Evolutionary conservation across 495 filamentous ascomycete species (phyloP).

Genomic region (Xylaria sp.): DNA sequence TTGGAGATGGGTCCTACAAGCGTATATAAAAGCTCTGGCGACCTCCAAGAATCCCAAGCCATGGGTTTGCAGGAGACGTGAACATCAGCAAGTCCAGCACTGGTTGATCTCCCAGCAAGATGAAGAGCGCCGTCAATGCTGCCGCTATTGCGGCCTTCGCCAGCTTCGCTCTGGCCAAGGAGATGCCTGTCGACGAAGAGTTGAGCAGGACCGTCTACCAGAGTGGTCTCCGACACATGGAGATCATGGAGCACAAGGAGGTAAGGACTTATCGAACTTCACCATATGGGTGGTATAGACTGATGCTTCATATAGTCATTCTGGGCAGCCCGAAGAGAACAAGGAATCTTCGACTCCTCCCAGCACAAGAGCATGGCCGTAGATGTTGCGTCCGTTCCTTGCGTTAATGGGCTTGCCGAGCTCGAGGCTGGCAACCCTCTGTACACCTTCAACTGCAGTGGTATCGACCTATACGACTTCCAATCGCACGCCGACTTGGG

Average conservation of each 20-base stretch:
- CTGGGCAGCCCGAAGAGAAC: constrained; percentile 44
- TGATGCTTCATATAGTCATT: constrained; percentile 37
- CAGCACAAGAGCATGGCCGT: constrained; percentile 44
- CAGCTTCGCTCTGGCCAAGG: constrained; percentile 44
- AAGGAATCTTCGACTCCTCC: constrained; percentile 47
- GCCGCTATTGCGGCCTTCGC: constrained; percentile 44
- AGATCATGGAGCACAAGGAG: constrained; percentile 55
- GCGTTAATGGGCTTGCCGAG: constrained; percentile 54
- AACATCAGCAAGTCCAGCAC: constrained; percentile 27
- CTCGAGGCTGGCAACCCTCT: constrained; percentile 51
- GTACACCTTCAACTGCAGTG: constrained; percentile 60
- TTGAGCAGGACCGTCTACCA: constrained; percentile 49
- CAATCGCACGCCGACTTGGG: constrained; percentile 58
- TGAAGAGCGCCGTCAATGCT: constrained; percentile 42
- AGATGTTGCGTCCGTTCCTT: constrained; percentile 41
- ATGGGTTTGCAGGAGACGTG: constrained; percentile 13
- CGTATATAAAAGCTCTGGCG: constrained; percentile 20
- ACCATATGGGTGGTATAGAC: constrained; percentile 13
- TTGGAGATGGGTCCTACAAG: constrained; percentile 5
- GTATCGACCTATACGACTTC: constrained; percentile 64
- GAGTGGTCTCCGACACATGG: constrained; percentile 52
- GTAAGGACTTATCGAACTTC: constrained; percentile 30
- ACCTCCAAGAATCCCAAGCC: neutral
- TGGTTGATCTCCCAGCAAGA: constrained; percentile 27
- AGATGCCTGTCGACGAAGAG: constrained; percentile 42